Percentiles rank a stretch among this genome's conserved stretches.
These are phyloP conservation scores for Ulvella scutata DNA, from an alignment of 139 green algal species.

Conservation along the genomic window DNA sequence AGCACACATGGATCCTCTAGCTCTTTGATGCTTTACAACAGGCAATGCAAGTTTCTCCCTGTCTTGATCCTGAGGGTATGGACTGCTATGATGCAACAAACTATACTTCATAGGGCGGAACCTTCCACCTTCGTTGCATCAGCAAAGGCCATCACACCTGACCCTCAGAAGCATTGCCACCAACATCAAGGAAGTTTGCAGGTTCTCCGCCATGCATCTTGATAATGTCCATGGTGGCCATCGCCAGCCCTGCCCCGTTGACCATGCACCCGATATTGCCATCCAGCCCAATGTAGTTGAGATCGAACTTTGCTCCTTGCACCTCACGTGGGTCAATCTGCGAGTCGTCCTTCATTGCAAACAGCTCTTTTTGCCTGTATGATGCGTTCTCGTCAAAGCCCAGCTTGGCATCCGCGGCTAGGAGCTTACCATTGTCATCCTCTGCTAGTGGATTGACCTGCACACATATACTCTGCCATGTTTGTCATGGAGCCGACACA, in stretches of 20 bases:
- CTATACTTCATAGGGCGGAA: too few species aligned
- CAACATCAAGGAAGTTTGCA: conserved; percentile 98
- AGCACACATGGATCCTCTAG: too few species aligned
- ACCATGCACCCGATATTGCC: conserved; percentile 92
- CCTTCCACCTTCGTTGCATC: too few species aligned
- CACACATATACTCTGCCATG: too few species aligned
- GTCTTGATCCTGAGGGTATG: too few species aligned
- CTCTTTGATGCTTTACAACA: too few species aligned
- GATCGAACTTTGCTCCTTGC: conserved; percentile 70
- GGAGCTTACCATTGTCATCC: conserved; percentile 48
- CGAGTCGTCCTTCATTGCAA: conserved; percentile 66
- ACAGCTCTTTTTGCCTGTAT: conserved; percentile 90
- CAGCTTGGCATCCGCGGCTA: conserved; percentile 95
- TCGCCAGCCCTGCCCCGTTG: conserved; percentile 94
- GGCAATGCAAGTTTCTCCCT: too few species aligned
- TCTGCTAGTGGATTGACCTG: conserved; percentile 94
- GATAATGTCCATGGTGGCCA: conserved; percentile 99
- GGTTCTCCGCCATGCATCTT: conserved; percentile 82
- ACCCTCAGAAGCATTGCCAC: conserved; percentile 75
- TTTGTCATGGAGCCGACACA: too few species aligned
- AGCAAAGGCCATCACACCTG: conserved; percentile 44
- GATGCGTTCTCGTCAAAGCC: conserved; percentile 97
- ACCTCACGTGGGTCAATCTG: conserved; percentile 66
- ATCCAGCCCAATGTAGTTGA: conserved; percentile 99
- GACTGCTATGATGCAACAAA: too few species aligned